phyloP scores from a whole-genome alignment of 1,284 basidiomycete species.

The Trichosporon sp. region DNA sequence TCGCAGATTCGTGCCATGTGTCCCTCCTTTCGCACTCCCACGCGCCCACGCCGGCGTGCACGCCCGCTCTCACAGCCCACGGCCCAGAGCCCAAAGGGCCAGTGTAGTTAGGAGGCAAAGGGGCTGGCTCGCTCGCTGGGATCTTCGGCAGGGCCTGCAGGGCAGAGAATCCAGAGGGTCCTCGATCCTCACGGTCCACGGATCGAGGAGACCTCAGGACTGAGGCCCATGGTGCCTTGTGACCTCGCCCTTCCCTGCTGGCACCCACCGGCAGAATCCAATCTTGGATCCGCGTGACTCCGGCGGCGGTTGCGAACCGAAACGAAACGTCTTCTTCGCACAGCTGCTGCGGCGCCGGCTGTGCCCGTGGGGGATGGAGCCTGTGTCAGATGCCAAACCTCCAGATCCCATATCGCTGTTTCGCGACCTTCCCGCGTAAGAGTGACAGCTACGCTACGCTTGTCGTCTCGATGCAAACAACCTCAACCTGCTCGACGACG shows the following conservation, averaged over 20 bases:
- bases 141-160: neutral
- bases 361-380: neutral
- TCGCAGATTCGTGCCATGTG: neutral
- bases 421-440: neutral
- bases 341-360: constrained; percentile 1
- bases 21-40: neutral
- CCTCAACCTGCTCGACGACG: neutral
- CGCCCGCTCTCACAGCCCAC: too few relatives aligned
- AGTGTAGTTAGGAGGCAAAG: too few relatives aligned
- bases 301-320: neutral
- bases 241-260: neutral
- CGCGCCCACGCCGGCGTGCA: too few relatives aligned
- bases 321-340: neutral
- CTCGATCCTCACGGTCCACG: too few relatives aligned
- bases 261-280: neutral
- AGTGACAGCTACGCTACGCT: neutral
- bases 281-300: constrained; percentile 5
- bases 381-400: neutral
- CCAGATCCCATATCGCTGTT: neutral
- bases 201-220: neutral
- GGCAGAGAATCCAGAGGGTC: too few relatives aligned
- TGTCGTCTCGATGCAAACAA: too few relatives aligned
- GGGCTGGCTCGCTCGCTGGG: neutral
- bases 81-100: too few relatives aligned
- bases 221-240: neutral